Evolutionary conservation across 2,329 filamentous ascomycete genomes (phyloP).

Genomic region (Didymella pinodella): DNA sequence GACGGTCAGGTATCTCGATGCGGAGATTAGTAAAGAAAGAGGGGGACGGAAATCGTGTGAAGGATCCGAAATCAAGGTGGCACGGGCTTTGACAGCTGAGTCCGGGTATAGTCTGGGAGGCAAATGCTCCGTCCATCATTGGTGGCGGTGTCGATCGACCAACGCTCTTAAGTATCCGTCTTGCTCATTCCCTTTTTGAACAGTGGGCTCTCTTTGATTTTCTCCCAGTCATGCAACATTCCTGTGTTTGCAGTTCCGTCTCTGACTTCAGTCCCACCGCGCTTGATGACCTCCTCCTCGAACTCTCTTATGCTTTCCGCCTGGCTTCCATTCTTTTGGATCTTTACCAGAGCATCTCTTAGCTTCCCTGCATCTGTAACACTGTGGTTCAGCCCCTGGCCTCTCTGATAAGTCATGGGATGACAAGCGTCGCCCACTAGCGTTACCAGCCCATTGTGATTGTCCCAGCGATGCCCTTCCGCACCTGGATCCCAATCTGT

Average conservation of each 20-base stretch:
- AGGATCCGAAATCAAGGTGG: not conserved
- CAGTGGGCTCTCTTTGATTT: constrained; percentile 44
- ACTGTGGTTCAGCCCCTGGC: constrained; percentile 60
- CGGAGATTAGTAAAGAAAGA: not conserved
- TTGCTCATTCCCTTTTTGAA: constrained; percentile 46
- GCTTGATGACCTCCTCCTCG: constrained; percentile 56
- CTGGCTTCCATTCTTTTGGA: constrained; percentile 34
- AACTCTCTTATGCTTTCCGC: constrained; percentile 49
- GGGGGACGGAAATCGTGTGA: not conserved
- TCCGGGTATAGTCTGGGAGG: not conserved
- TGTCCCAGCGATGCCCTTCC: constrained; percentile 45
- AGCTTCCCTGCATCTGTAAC: constrained; percentile 56
- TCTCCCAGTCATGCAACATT: constrained; percentile 50
- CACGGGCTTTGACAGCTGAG: not conserved
- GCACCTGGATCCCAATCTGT: constrained; percentile 48
- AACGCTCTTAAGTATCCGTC: constrained; percentile 9
- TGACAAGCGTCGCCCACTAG: constrained; percentile 53
- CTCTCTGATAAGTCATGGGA: constrained; percentile 56
- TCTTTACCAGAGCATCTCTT: constrained; percentile 41
- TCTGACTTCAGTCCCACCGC: constrained; percentile 45
- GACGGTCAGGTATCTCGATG: not conserved
- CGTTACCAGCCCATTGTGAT: constrained; percentile 46
- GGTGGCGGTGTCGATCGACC: not conserved
- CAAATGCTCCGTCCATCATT: no score
- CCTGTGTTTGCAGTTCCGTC: constrained; percentile 44